These are phyloP conservation scores for Phytophthora ohioensis DNA, from an alignment of 352 stramenopile genomes.

Conservation along the genomic window DNA sequence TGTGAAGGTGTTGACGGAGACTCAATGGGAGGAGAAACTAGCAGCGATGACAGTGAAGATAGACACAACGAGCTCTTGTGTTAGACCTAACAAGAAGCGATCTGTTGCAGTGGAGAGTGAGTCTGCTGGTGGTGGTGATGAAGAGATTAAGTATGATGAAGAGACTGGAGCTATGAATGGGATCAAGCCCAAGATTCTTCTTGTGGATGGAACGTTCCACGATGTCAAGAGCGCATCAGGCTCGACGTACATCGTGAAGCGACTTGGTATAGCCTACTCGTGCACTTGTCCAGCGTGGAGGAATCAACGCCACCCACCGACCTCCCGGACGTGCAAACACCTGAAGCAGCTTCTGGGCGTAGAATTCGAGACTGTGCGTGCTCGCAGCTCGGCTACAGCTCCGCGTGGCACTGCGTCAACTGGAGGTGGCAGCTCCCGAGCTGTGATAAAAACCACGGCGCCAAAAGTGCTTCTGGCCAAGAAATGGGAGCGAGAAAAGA, in stretches of 20 bases:
- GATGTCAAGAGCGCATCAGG: slow-evolving; percentile 62
- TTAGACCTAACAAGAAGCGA: slow-evolving; percentile 23
- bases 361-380: slow-evolving; percentile 52
- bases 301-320: slow-evolving; percentile 61
- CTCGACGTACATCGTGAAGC: slow-evolving; percentile 68
- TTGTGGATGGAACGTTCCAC: slow-evolving; percentile 51
- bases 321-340: slow-evolving; percentile 70
- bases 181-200: slow-evolving; percentile 43
- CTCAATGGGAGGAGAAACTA: slow-evolving; percentile 45
- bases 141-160: slow-evolving; percentile 47
- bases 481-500: slow-evolving; percentile 74
- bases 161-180: slow-evolving; percentile 55
- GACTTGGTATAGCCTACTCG: slow-evolving; percentile 56
- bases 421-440: slow-evolving; percentile 17
- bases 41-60: neutral
- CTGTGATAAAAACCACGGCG: slow-evolving; percentile 43
- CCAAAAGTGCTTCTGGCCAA: slow-evolving; percentile 68
- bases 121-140: neutral
- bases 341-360: slow-evolving; percentile 63
- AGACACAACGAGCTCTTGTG: neutral
- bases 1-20: slow-evolving; percentile 50
- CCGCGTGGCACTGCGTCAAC: slow-evolving; percentile 17
- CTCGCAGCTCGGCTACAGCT: slow-evolving; percentile 31
- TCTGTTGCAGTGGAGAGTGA: slow-evolving; percentile 24
- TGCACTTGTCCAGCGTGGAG: slow-evolving; percentile 78